phyloP scores from a whole-genome alignment of 768 basidiomycete species.

The Tylopilus vinaceipallidus region DNA sequence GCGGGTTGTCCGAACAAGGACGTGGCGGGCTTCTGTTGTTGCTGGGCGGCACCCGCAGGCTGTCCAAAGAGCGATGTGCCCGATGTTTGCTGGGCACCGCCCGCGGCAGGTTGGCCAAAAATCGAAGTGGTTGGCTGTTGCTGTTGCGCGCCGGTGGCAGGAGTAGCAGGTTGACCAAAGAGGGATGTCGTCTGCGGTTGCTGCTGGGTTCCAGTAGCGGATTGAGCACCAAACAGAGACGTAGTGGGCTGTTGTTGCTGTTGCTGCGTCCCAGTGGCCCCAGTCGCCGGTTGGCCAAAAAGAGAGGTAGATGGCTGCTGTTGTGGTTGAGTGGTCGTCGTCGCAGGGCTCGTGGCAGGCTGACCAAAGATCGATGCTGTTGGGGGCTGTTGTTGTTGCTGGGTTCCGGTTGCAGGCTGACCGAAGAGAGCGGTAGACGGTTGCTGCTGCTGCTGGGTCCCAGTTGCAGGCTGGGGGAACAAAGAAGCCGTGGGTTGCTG shows the following conservation, averaged over 20 bases:
- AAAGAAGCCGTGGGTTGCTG: conserved; percentile 8
- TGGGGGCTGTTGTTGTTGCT: too few relatives aligned
- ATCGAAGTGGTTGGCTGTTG: conserved; percentile 31
- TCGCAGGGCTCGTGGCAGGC: conserved; percentile 23
- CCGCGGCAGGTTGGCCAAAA: conserved; percentile 25
- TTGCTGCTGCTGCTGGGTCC: too few relatives aligned
- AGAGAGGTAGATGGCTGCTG: conserved; percentile 17
- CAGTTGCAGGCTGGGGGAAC: too few relatives aligned
- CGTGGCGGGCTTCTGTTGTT: conserved; percentile 26
- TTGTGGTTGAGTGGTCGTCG: conserved; percentile 7
- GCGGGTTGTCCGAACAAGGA: conserved; percentile 33
- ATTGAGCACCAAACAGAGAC: conserved; percentile 26
- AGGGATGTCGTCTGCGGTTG: conserved; percentile 15
- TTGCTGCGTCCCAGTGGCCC: not conserved
- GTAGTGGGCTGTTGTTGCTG: conserved; percentile 25
- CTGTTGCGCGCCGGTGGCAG: conserved; percentile 33
- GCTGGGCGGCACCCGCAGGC: conserved; percentile 21
- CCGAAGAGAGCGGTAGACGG: too few relatives aligned
- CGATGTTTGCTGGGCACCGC: conserved; percentile 29
- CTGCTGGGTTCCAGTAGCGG: conserved; percentile 12
- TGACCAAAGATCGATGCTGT: conserved; percentile 26
- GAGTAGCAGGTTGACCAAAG: conserved; percentile 29
- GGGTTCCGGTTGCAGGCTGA: too few relatives aligned
- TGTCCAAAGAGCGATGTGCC: conserved; percentile 40
- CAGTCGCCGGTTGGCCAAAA: conserved; percentile 36